Conservation (phyloP, 768 basidiomycete species). For the Tricholomella constricta region DNA sequence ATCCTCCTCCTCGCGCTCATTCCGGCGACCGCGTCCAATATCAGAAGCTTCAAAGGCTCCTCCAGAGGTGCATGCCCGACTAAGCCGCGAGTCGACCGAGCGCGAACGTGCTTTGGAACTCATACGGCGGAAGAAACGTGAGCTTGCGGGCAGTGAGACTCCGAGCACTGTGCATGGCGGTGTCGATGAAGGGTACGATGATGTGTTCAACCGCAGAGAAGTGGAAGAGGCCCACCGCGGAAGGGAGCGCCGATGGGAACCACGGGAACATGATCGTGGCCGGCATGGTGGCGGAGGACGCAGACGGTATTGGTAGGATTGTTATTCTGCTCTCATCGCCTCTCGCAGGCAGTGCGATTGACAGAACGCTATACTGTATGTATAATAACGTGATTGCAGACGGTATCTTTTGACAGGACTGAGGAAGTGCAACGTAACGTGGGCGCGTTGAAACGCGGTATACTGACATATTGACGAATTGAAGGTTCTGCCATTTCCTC, state of each 20-base stretch:
- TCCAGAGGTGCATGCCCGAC: constrained; percentile 55
- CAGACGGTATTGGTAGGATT: constrained; percentile 16
- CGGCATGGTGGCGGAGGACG: constrained; percentile 16
- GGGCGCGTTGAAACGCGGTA: too few species aligned
- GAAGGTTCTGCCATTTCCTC: too few species aligned
- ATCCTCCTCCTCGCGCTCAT: constrained; percentile 14
- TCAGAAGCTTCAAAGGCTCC: constrained; percentile 28
- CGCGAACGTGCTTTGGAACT: constrained; percentile 75
- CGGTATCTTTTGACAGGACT: neutral
- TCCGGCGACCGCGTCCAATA: constrained; percentile 19
- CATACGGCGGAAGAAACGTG: constrained; percentile 64
- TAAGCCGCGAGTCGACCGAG: constrained; percentile 74
- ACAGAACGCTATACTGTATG: constrained; percentile 2
- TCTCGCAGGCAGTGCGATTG: neutral
- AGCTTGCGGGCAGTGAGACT: constrained; percentile 64
- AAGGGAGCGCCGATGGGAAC: constrained; percentile 38
- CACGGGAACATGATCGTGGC: constrained; percentile 17
- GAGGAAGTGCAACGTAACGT: too few species aligned
- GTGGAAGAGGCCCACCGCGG: constrained; percentile 72
- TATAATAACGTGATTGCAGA: neutral
- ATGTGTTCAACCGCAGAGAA: constrained; percentile 69
- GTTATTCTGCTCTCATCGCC: neutral
- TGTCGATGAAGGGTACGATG: constrained; percentile 54
- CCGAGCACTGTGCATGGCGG: constrained; percentile 67
- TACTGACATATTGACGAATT: too few species aligned